phyloP scores from a whole-genome alignment of 768 basidiomycete genomes.

The Phylloporus scabripes region DNA sequence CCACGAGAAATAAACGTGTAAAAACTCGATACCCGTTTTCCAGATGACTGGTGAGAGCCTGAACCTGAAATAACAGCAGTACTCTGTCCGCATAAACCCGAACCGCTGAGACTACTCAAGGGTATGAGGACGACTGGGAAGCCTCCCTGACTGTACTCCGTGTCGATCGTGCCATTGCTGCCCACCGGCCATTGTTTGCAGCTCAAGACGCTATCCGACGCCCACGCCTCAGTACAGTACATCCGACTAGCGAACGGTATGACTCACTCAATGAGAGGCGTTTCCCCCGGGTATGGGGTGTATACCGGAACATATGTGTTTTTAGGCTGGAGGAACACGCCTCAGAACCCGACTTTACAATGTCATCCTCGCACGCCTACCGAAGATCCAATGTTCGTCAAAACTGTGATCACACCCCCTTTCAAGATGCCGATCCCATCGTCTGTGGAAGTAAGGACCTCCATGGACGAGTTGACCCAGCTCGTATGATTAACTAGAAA shows the following conservation, averaged over 20 bases:
- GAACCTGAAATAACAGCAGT: not conserved
- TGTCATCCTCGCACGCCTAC: not conserved
- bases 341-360: not conserved
- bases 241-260: not conserved
- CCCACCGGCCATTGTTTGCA: conserved; percentile 68
- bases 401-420: conserved; percentile 52
- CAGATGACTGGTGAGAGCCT: conserved; percentile 3
- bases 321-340: conserved; percentile 37
- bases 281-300: conserved; percentile 25
- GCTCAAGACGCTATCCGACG: conserved; percentile 45
- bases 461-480: conserved; percentile 48
- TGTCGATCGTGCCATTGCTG: conserved; percentile 51
- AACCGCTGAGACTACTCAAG: conserved; percentile 27
- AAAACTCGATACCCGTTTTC: not conserved
- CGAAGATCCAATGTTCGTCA: not conserved
- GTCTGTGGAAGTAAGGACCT: conserved; percentile 46
- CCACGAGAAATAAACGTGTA: not conserved
- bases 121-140: conserved; percentile 38
- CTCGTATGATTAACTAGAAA: not conserved
- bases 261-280: conserved; percentile 53
- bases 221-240: not conserved
- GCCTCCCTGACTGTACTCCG: conserved; percentile 62
- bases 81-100: conserved; percentile 34
- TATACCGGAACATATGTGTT: not conserved
- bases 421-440: conserved; percentile 19